Percentiles rank a stretch among this genome's conserved stretches.
Evolutionary conservation across 148 eudicot genomes (phyloP).

Genomic region (Rhododendron molle): DNA sequence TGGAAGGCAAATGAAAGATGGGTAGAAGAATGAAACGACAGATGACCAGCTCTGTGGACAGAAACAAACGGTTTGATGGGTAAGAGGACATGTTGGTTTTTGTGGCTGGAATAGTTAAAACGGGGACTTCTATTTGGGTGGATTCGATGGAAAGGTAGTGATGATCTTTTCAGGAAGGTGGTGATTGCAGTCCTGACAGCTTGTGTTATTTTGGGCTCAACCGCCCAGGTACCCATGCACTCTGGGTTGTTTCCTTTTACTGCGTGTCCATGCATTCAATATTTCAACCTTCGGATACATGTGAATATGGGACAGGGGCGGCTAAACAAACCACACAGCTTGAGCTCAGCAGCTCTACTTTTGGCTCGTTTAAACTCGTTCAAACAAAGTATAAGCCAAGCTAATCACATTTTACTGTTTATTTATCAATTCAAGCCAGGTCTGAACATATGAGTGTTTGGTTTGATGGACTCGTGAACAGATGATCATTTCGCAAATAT

Average conservation of each 20-base stretch:
- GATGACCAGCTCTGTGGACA: background rate
- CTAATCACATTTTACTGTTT: too few relatives aligned
- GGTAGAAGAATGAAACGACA: background rate
- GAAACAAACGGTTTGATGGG: slow-evolving; percentile 2
- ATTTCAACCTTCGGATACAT: background rate
- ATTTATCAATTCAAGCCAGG: too few relatives aligned
- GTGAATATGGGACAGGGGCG: background rate
- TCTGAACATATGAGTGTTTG: too few relatives aligned
- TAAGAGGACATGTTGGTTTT: background rate
- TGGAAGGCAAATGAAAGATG: slow-evolving; percentile 14
- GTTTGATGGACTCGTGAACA: too few relatives aligned
- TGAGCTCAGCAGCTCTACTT: too few relatives aligned
- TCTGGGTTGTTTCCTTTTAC: background rate
- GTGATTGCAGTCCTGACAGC: background rate
- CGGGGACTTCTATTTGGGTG: background rate
- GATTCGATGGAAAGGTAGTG: background rate
- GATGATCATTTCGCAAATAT: too few relatives aligned
- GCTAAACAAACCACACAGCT: too few relatives aligned
- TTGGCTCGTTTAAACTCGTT: too few relatives aligned
- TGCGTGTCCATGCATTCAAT: background rate
- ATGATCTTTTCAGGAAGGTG: slow-evolving; percentile 1
- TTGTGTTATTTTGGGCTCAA: background rate
- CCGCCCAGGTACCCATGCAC: slow-evolving; percentile 9
- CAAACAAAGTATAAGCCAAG: too few relatives aligned
- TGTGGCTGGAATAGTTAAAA: background rate